Conservation (phyloP, 768 basidiomycete species). For the Termitomyces sp. region DNA sequence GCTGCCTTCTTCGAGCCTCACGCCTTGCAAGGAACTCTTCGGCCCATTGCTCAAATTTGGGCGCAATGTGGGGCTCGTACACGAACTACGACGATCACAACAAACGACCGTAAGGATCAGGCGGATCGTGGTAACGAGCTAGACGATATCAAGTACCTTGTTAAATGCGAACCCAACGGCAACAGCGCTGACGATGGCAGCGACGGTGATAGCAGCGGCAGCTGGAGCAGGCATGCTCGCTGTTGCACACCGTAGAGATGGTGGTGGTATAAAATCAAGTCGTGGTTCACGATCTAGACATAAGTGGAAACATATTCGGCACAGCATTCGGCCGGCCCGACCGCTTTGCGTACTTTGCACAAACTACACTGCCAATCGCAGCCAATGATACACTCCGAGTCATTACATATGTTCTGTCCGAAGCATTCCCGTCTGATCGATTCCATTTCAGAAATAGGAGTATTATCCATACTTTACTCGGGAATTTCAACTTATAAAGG, state of each 20-base stretch:
- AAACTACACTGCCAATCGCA: too few species aligned
- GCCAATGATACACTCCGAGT: too few species aligned
- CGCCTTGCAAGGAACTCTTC: constrained; percentile 34
- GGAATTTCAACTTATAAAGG: not conserved
- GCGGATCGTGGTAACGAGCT: not conserved
- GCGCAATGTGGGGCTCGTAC: constrained; percentile 69
- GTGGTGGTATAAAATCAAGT: constrained; percentile 8
- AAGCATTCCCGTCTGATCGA: not conserved
- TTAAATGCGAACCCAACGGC: constrained; percentile 16
- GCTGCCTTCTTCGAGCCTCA: constrained; percentile 27
- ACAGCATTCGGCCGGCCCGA: constrained; percentile 1
- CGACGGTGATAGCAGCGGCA: constrained; percentile 14
- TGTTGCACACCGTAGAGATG: not conserved
- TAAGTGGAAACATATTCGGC: constrained; percentile 4
- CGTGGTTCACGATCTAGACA: not conserved
- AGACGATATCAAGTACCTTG: constrained; percentile 9
- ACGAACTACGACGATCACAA: constrained; percentile 43
- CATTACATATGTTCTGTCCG: too few species aligned
- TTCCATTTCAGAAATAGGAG: not conserved
- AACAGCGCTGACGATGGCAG: constrained; percentile 12
- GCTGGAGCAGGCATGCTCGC: constrained; percentile 18
- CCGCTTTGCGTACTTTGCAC: not conserved
- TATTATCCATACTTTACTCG: too few species aligned
- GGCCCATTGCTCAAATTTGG: constrained; percentile 48
- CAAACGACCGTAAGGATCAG: not conserved